phyloP scores from a whole-genome alignment of 129 eudicot genomes.

The Heracleum sosnowskyi region DNA sequence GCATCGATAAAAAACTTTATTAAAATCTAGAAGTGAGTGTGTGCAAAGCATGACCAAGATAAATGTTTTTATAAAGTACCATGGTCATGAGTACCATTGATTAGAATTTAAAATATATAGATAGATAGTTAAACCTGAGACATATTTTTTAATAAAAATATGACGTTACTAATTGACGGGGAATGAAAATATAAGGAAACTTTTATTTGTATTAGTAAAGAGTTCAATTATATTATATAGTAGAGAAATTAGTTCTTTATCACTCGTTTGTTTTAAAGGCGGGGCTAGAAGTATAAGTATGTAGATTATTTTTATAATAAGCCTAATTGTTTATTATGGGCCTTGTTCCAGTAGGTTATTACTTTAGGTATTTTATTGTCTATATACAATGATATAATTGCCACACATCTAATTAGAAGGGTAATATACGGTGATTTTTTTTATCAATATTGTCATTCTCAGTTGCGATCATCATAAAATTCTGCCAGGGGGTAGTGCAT shows the following conservation, averaged over 20 bases:
- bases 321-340: too few species aligned
- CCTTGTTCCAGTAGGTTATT: too few species aligned
- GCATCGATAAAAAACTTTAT: background rate
- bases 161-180: background rate
- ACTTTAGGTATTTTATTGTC: too few species aligned
- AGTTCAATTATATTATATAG: background rate
- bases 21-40: background rate
- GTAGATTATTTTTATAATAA: too few species aligned
- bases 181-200: background rate
- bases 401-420: too few species aligned
- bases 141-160: background rate
- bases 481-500: too few species aligned
- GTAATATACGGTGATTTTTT: too few species aligned
- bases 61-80: background rate
- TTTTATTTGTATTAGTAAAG: too few species aligned
- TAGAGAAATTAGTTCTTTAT: background rate
- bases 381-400: too few species aligned
- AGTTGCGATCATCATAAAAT: too few species aligned
- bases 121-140: too few species aligned
- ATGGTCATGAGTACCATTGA: background rate
- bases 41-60: background rate
- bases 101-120: background rate
- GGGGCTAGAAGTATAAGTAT: background rate
- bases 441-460: too few species aligned
- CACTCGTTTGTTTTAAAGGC: background rate